Evolutionary conservation across 1,284 basidiomycete species (phyloP).

Genomic region (Tilletia setariae): DNA sequence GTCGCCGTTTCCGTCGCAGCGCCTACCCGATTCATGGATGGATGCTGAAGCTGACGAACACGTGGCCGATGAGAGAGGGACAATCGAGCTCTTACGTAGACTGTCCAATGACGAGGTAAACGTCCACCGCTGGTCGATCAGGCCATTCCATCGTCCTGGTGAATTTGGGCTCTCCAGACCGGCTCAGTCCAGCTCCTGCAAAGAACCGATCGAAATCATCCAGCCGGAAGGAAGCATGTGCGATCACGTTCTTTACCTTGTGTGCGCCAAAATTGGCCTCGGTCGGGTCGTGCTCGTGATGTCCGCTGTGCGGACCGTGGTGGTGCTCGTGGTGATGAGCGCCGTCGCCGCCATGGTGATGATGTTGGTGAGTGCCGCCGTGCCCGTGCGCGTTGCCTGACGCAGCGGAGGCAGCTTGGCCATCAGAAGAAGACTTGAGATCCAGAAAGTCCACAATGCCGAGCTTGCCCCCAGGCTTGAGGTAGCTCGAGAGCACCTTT

Average conservation of each 20-base stretch:
- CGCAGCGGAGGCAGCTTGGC: slow-evolving; percentile 20
- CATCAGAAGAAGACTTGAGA: slow-evolving; percentile 21
- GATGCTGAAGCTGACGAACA: too few relatives aligned
- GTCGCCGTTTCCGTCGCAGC: too few relatives aligned
- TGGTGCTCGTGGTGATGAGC: slow-evolving; percentile 20
- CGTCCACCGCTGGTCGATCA: not conserved
- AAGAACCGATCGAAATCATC: slow-evolving; percentile 29
- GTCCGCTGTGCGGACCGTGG: not conserved
- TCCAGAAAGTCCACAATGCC: slow-evolving; percentile 30
- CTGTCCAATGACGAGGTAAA: not conserved
- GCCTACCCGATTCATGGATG: too few relatives aligned
- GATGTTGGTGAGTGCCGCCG: not conserved
- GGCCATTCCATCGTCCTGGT: not conserved
- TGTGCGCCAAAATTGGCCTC: slow-evolving; percentile 14
- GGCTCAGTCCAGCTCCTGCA: slow-evolving; percentile 24
- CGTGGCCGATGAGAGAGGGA: too few relatives aligned
- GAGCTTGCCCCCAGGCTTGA: slow-evolving; percentile 29
- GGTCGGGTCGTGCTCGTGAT: not conserved
- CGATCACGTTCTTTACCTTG: slow-evolving; percentile 29
- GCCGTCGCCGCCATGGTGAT: slow-evolving; percentile 11
- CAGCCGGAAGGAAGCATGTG: slow-evolving; percentile 27
- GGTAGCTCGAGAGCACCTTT: slow-evolving; percentile 22
- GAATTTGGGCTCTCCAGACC: not conserved
- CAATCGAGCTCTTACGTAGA: not conserved
- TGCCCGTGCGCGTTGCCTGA: slow-evolving; percentile 14